Conservation (phyloP, 306 rosid species). For the Heteromeles arbutifolia region DNA sequence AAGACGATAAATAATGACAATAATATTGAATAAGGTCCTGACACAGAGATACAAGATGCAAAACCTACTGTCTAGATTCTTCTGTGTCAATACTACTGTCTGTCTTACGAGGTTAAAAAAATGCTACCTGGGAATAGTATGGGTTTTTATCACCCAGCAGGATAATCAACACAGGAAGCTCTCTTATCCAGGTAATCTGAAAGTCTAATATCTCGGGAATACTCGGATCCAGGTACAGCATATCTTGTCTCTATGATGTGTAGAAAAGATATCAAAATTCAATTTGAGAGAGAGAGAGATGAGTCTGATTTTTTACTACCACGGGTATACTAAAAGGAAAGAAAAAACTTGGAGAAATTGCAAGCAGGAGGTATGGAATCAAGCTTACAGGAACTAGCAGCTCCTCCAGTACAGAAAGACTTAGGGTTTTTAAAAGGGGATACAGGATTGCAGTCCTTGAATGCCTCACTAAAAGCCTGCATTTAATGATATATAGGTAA, state of each 20-base stretch:
- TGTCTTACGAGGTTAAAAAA: slow-evolving; percentile 10
- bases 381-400: slow-evolving; percentile 72
- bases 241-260: slow-evolving; percentile 39
- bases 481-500: neutral
- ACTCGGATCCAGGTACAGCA: slow-evolving; percentile 35
- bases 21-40: neutral
- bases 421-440: too few species aligned
- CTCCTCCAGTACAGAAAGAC: slow-evolving; percentile 61
- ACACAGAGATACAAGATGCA: slow-evolving; percentile 8
- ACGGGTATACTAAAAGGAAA: too few species aligned
- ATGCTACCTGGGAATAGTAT: slow-evolving; percentile 51
- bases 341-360: too few species aligned
- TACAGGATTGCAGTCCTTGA: slow-evolving; percentile 67
- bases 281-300: neutral
- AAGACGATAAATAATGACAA: neutral
- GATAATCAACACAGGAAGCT: slow-evolving; percentile 65
- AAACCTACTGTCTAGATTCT: neutral
- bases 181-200: slow-evolving; percentile 63
- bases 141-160: slow-evolving; percentile 59
- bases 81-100: slow-evolving; percentile 2
- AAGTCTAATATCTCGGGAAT: slow-evolving; percentile 40
- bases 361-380: neutral
- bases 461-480: slow-evolving; percentile 73
- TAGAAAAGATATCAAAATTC: slow-evolving; percentile 10
- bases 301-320: too few species aligned